phyloP scores from a whole-genome alignment of 345 rosid species.

The Zanthoxylum bungeanum region DNA sequence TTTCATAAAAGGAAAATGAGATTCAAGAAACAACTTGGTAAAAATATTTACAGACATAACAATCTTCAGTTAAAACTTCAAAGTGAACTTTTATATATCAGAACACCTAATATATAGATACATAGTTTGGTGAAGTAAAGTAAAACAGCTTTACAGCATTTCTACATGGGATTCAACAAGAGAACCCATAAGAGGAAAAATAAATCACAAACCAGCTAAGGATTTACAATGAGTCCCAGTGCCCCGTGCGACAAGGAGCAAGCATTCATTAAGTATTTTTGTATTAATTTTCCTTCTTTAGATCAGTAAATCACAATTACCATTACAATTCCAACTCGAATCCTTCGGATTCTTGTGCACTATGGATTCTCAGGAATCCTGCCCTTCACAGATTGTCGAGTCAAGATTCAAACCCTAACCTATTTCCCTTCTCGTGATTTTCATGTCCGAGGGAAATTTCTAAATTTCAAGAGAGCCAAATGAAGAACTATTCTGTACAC shows the following conservation, averaged over 20 bases:
- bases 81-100: slow-evolving; percentile 6
- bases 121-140: slow-evolving; percentile 22
- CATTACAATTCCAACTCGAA: no score
- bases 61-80: slow-evolving; percentile 11
- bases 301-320: no score
- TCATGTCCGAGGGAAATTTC: not conserved
- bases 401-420: slow-evolving; percentile 16
- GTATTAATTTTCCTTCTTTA: no score
- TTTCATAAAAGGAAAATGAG: not conserved
- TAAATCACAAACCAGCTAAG: slow-evolving; percentile 10
- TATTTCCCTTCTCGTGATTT: not conserved
- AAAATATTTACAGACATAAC: not conserved
- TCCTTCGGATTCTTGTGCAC: no score
- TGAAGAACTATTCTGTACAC: slow-evolving; percentile 35
- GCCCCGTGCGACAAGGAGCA: not conserved
- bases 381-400: slow-evolving; percentile 1
- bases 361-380: slow-evolving; percentile 6
- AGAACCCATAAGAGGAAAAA: slow-evolving; percentile 4
- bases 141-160: slow-evolving; percentile 32
- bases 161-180: slow-evolving; percentile 23
- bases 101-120: slow-evolving; percentile 13
- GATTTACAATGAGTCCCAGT: slow-evolving; percentile 1
- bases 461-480: slow-evolving; percentile 1
- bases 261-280: slow-evolving; percentile 7
- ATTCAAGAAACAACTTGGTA: not conserved